These are phyloP conservation scores for Botrytis medusae DNA, from an alignment of 2,329 filamentous ascomycete genomes.

Conservation along the genomic window DNA sequence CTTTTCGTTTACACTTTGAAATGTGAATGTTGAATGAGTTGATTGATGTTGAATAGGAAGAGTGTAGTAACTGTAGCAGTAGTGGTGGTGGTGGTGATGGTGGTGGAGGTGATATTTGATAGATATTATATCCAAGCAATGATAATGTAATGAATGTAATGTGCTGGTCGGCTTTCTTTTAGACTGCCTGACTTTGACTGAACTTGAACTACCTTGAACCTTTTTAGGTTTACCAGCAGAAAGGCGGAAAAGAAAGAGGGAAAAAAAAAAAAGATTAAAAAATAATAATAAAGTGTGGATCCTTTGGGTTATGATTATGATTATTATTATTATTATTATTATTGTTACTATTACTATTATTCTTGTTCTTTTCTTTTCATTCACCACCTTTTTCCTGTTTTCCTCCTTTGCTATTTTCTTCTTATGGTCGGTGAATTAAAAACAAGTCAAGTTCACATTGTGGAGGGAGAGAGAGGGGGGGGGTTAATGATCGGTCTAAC, in stretches of 20 bases:
- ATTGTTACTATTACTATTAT: too few relatives aligned
- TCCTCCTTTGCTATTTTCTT: background rate
- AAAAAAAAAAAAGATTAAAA: background rate
- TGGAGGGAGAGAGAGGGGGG: background rate
- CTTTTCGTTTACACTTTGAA: background rate
- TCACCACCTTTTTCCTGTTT: background rate
- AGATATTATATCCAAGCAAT: background rate
- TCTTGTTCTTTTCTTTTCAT: background rate
- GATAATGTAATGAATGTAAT: background rate
- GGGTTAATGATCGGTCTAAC: background rate
- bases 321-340: too few relatives aligned
- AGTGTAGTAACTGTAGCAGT: too few relatives aligned
- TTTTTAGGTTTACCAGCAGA: constrained; percentile 5
- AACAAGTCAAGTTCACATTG: background rate
- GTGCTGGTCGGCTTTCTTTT: constrained; percentile 12
- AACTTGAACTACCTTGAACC: background rate
- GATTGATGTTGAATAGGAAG: background rate
- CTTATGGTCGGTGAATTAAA: constrained; percentile 18
- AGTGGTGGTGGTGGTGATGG: background rate
- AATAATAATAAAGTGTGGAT: background rate
- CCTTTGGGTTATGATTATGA: too few relatives aligned
- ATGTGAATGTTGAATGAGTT: background rate
- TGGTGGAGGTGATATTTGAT: background rate
- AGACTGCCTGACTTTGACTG: background rate
- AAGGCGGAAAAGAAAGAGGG: constrained; percentile 1